phyloP scores from a whole-genome alignment of 495 filamentous ascomycete species.

The Aspergillus nanangensis region DNA sequence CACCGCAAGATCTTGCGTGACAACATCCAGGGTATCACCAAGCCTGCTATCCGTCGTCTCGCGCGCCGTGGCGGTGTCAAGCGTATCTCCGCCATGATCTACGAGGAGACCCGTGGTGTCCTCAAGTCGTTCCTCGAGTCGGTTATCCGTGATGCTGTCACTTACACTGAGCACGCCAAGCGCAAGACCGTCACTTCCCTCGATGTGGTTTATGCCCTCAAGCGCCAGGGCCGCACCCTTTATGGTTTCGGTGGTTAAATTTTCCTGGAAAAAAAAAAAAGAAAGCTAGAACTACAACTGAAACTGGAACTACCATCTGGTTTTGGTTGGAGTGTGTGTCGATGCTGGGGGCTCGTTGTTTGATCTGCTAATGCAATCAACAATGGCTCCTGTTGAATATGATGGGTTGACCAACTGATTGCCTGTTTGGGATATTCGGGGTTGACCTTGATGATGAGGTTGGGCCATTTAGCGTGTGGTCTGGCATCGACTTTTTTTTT shows the following conservation, averaged over 20 bases:
- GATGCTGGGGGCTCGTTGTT: neutral
- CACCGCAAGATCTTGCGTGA: slow-evolving; percentile 99
- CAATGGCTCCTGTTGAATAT: too few species aligned
- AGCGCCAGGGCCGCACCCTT: slow-evolving; percentile 92
- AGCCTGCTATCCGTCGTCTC: slow-evolving; percentile 67
- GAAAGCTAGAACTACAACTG: too few species aligned
- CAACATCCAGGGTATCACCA: slow-evolving; percentile 91
- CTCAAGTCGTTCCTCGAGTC: slow-evolving; percentile 64
- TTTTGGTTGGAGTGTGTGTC: neutral
- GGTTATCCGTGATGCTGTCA: slow-evolving; percentile 88
- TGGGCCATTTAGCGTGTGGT: neutral
- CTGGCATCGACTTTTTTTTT: neutral
- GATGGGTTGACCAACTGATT: too few species aligned
- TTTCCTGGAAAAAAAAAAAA: too few species aligned
- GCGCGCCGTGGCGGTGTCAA: slow-evolving; percentile 60
- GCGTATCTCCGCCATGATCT: slow-evolving; percentile 68
- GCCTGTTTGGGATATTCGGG: too few species aligned
- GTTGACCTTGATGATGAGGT: too few species aligned
- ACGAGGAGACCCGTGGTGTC: slow-evolving; percentile 65
- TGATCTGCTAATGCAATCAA: too few species aligned
- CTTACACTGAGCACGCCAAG: slow-evolving; percentile 96
- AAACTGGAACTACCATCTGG: too few species aligned
- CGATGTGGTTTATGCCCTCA: slow-evolving; percentile 93
- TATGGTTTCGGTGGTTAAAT: slow-evolving; percentile 98
- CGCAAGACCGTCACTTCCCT: slow-evolving; percentile 96